Conservation (phyloP, 495 filamentous ascomycete species). For the Penicillium subrubescens region DNA sequence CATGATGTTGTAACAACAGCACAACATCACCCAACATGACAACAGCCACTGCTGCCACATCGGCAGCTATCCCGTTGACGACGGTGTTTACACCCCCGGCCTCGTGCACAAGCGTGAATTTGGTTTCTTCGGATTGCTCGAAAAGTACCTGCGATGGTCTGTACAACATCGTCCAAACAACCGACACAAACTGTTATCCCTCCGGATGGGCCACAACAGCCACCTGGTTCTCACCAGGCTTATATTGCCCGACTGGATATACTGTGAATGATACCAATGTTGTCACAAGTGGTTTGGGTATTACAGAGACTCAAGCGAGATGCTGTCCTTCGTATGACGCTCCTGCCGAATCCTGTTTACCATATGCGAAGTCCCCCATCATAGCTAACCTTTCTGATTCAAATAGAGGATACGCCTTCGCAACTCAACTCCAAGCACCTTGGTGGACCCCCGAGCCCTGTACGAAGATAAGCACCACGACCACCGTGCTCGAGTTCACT, state of each 20-base stretch:
- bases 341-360: background rate
- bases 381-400: background rate
- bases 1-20: background rate
- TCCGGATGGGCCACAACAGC: background rate
- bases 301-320: conserved; percentile 4
- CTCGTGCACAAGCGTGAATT: background rate
- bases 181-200: conserved; percentile 1
- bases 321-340: conserved; percentile 1
- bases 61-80: background rate
- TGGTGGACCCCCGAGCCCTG: conserved; percentile 1
- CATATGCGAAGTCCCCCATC: no score
- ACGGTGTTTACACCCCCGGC: background rate
- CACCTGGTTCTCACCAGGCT: conserved; percentile 1
- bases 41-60: background rate
- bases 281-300: background rate
- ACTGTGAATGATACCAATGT: background rate
- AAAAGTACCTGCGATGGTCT: background rate
- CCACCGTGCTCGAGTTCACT: background rate
- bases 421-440: background rate
- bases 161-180: background rate
- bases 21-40: background rate
- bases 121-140: conserved; percentile 1
- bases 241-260: conserved; percentile 1
- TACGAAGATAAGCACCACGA: background rate
- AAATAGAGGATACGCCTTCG: background rate